Evolutionary conservation across 805 yeast genomes (phyloP), one percentile per base, ranked within the genome.

Genomic region (Tetrapisispora taiwanensis): DNA sequence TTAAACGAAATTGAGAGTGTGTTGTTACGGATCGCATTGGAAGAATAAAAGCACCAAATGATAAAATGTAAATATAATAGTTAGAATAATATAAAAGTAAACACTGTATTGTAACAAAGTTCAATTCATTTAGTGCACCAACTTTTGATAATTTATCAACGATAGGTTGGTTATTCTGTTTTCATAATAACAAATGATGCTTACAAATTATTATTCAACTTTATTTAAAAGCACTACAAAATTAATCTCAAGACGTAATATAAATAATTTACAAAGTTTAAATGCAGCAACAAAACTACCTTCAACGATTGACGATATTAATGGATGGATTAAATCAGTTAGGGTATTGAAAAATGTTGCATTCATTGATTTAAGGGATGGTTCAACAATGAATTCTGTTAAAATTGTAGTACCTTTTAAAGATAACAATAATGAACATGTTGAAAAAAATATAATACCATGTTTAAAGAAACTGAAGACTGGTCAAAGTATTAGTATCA

Each of bases 331-430:
- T 19, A 76, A 76, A 44, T 73, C 88, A 0, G 75, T 86, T 1
- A 73, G 96, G 41, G 62, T 72, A 8, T 74, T 87, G 58, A 88
- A 88, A 57, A 82, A 80, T 43, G 71, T 84, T 4, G 83, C 87
- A 0, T 92, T 92, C 61, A 66, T 88, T 4, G 95, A 87, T 54
- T 51, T 92, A 10, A 65, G 74, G 2, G 97, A 92, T 59, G 97
- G 97, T 0, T 72, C 92, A 0, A 66, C 75, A 1, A 65, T 72
- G 28, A 49, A 66, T 26, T 70, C 74, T 14, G 57, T 89, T 46
- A 76, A 73, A 54, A 73, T 86, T 45, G 78, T 80, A 0, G 62
- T 80, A 4, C 62, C 42, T 2, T 36, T 39, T 4, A 36, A 37
- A 17, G 31, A 13, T 20, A 18, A 14, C 15, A 8, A n/a, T 7